These are phyloP conservation scores for Zalerion maritima DNA, from an alignment of 495 filamentous ascomycete species.

Conservation along the genomic window DNA sequence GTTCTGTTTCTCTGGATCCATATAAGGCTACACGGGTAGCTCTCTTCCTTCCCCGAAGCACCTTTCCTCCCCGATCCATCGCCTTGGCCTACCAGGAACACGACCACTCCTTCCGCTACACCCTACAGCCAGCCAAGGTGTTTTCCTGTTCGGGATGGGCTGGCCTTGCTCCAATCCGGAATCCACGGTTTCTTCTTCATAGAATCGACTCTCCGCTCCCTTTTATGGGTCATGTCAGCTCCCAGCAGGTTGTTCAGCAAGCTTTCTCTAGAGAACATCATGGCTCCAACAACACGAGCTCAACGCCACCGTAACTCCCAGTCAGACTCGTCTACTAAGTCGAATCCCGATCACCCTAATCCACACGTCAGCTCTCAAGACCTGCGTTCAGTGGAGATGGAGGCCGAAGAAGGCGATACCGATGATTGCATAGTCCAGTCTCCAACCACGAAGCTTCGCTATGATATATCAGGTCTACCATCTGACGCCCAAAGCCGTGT, in stretches of 20 bases:
- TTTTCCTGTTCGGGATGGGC: too few species aligned
- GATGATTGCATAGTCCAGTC: constrained; percentile 1
- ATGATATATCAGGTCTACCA: constrained; percentile 13
- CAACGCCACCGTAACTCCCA: not conserved
- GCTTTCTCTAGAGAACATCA: constrained; percentile 7
- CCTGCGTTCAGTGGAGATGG: not conserved
- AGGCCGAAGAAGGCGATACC: constrained; percentile 1
- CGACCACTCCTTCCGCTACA: too few species aligned
- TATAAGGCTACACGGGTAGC: too few species aligned
- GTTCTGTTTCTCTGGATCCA: too few species aligned
- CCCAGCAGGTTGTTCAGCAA: constrained; percentile 1
- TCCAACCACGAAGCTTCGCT: constrained; percentile 2
- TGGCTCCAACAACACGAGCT: constrained; percentile 2
- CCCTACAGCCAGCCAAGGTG: too few species aligned
- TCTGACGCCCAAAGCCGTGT: constrained; percentile 11
- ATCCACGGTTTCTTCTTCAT: too few species aligned
- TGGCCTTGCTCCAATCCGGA: too few species aligned
- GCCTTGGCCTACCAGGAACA: too few species aligned
- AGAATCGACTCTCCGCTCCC: too few species aligned
- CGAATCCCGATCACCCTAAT: not conserved
- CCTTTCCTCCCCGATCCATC: too few species aligned
- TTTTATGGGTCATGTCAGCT: too few species aligned
- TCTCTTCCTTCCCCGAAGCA: too few species aligned
- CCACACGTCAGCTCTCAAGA: constrained; percentile 2
- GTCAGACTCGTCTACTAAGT: not conserved